A percentile compares a stretch with the other conserved stretches of the same genome.
Conservation (phyloP, 2,329 filamentous ascomycete species). For the Graphilbum sp. region DNA sequence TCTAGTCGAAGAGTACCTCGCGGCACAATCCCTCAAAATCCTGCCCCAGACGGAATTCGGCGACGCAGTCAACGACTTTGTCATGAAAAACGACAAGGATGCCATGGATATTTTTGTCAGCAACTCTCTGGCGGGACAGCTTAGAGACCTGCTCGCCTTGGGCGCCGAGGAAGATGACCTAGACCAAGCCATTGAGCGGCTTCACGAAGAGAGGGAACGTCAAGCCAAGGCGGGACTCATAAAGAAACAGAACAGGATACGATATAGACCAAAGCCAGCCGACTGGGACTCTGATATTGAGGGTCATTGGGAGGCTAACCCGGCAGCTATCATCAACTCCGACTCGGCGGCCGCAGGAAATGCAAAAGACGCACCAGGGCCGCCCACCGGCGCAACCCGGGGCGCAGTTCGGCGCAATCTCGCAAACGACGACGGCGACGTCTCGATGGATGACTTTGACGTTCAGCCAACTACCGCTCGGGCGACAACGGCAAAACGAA, state of each 20-base stretch:
- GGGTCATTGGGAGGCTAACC: constrained; percentile 69
- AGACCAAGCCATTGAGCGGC: constrained; percentile 58
- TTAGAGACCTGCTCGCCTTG: constrained; percentile 51
- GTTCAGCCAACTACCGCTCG: constrained; percentile 24
- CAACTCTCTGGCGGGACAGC: constrained; percentile 52
- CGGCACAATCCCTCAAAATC: constrained; percentile 78
- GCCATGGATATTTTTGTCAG: constrained; percentile 72
- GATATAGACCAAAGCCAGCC: constrained; percentile 59
- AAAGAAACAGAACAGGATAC: constrained; percentile 24
- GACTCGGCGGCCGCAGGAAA: background rate
- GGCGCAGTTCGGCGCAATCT: background rate
- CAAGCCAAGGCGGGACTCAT: constrained; percentile 50
- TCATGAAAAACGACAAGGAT: constrained; percentile 89
- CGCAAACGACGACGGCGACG: constrained; percentile 27
- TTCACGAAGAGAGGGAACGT: constrained; percentile 53
- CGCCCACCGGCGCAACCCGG: too few relatives aligned
- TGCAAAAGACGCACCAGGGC: too few relatives aligned
- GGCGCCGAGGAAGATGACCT: constrained; percentile 57
- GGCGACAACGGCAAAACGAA: constrained; percentile 14
- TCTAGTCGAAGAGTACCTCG: constrained; percentile 74
- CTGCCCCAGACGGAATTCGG: constrained; percentile 85
- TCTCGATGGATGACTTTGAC: constrained; percentile 34
- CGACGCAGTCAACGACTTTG: constrained; percentile 82
- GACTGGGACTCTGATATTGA: constrained; percentile 84
- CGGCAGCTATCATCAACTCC: constrained; percentile 35